Evolutionary conservation across 768 basidiomycete species (phyloP).

Genomic region (Phaffia tasmanica): DNA sequence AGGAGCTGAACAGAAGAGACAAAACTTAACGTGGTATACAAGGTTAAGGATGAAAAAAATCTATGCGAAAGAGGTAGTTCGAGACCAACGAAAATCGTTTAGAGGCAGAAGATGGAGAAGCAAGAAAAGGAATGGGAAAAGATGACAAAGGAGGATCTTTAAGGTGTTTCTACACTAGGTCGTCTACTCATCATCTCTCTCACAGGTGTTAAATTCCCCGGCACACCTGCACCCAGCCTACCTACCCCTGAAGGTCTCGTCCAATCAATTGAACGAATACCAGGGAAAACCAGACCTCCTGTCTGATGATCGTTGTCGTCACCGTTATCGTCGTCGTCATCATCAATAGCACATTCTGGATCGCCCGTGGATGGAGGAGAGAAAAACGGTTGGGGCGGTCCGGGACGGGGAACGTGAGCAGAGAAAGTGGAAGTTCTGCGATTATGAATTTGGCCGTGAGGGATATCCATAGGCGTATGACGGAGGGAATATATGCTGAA

Average conservation of each 20-base stretch:
- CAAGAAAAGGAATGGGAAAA: not conserved
- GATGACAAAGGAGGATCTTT: not conserved
- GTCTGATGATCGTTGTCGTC: conserved; percentile 6
- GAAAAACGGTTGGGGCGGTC: conserved; percentile 10
- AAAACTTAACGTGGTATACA: not conserved
- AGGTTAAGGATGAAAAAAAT: not conserved
- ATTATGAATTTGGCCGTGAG: conserved; percentile 29
- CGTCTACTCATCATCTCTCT: not conserved
- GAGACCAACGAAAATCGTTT: too few species aligned
- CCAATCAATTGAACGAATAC: not conserved
- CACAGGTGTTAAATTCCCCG: conserved; percentile 7
- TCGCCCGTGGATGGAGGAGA: conserved; percentile 32
- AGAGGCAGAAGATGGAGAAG: not conserved
- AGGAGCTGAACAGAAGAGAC: not conserved
- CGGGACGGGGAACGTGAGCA: not conserved
- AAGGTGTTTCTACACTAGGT: too few species aligned
- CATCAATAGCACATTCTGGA: conserved; percentile 33
- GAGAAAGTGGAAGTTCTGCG: conserved; percentile 11
- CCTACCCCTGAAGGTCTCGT: not conserved
- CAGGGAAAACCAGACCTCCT: not conserved
- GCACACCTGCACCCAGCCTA: too few species aligned
- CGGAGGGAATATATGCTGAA: conserved; percentile 46
- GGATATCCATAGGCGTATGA: conserved; percentile 50
- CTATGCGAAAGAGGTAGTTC: not conserved
- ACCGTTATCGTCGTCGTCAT: conserved; percentile 22